A percentile compares a stretch with the other conserved stretches of the same genome.
Conservation (phyloP, 2,329 filamentous ascomycete species). For the Pseudocercospora fijiensis region DNA sequence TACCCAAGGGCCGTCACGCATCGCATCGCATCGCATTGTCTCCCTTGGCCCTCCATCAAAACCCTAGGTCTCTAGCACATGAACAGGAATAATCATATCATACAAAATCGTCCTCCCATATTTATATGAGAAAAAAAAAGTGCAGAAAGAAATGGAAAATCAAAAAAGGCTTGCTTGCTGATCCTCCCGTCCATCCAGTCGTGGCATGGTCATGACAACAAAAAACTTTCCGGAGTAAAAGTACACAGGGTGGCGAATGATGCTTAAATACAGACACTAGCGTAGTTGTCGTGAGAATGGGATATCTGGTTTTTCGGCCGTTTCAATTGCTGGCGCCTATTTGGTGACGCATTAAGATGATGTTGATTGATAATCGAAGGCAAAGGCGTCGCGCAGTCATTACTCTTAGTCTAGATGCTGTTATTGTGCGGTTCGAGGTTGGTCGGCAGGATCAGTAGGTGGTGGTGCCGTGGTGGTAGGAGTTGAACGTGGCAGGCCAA, state of each 20-base stretch:
- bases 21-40: slow-evolving; percentile 4
- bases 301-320: neutral
- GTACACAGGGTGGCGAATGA: slow-evolving; percentile 2
- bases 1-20: slow-evolving; percentile 2
- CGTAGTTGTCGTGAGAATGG: slow-evolving; percentile 5
- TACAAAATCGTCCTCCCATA: slow-evolving; percentile 3
- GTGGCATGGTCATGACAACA: slow-evolving; percentile 7
- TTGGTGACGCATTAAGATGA: slow-evolving; percentile 1
- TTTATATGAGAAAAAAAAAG: neutral
- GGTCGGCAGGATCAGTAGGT: slow-evolving; percentile 10
- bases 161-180: neutral
- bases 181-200: neutral
- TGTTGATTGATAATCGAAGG: neutral
- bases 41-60: neutral
- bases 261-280: slow-evolving; percentile 5
- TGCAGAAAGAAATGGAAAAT: neutral
- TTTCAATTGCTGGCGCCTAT: neutral
- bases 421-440: neutral
- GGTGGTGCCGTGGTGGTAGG: slow-evolving; percentile 6
- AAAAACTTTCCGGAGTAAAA: neutral
- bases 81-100: slow-evolving; percentile 1
- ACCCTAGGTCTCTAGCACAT: neutral
- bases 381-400: neutral
- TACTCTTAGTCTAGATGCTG: neutral
- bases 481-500: slow-evolving; percentile 11